phyloP scores from a whole-genome alignment of 768 basidiomycete genomes.

The Tephrocybe sp. region DNA sequence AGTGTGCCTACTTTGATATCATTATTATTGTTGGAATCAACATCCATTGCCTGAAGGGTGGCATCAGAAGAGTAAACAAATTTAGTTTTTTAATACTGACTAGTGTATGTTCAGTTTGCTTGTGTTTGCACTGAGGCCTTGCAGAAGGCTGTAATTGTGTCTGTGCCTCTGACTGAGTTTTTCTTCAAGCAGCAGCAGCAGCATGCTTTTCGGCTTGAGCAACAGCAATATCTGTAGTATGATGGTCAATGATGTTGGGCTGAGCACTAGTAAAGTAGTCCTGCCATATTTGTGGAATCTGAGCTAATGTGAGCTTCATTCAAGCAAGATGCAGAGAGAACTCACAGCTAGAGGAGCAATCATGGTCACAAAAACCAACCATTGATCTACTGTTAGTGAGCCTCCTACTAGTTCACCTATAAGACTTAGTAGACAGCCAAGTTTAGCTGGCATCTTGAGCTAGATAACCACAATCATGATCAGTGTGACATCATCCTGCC shows the following conservation, averaged over 20 bases:
- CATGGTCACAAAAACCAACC: conserved; percentile 28
- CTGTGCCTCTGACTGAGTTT: too few relatives aligned
- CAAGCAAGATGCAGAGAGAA: not conserved
- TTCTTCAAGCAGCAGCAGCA: not conserved
- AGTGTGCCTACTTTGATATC: not conserved
- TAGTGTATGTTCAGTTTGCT: not conserved
- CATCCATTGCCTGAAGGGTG: not conserved
- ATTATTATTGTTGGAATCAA: not conserved
- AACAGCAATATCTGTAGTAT: not conserved
- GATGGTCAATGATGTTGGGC: not conserved
- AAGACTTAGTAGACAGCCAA: conserved; percentile 20
- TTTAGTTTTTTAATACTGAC: not conserved
- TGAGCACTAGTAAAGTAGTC: conserved; percentile 5
- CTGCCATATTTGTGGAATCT: conserved; percentile 30
- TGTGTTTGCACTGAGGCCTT: not conserved
- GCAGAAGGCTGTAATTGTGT: not conserved
- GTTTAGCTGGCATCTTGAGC: not conserved
- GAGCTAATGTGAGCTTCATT: not conserved
- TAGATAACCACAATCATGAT: not conserved
- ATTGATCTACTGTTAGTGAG: conserved; percentile 33
- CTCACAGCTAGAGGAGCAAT: conserved; percentile 28
- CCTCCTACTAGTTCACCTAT: conserved; percentile 33
- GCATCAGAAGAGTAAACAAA: not conserved
- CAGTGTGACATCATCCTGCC: not conserved
- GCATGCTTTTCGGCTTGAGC: not conserved